Percentiles rank a stretch among this genome's conserved stretches.
Conservation (phyloP, 176 grass and related monocot genomes). For the Calamus simplicifolius region DNA sequence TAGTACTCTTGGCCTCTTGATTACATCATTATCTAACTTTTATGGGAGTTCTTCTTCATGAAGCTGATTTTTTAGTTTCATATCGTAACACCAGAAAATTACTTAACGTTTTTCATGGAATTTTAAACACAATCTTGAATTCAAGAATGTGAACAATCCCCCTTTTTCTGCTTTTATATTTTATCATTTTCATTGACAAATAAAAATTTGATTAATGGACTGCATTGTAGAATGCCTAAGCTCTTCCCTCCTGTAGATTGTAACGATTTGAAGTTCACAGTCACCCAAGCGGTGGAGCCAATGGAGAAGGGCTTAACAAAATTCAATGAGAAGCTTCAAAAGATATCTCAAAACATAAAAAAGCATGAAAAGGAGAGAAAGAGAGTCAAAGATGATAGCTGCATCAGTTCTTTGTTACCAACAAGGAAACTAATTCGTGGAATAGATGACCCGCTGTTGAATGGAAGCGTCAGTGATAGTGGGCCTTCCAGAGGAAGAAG, state of each 20-base stretch:
- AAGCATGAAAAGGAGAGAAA: conserved; percentile 53
- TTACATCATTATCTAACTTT: too few species aligned
- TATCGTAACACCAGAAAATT: too few species aligned
- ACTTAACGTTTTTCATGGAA: too few species aligned
- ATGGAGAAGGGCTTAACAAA: conserved; percentile 41
- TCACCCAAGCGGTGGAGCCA: conserved; percentile 75
- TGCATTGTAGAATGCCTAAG: too few species aligned
- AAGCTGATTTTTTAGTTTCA: too few species aligned
- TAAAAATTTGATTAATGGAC: too few species aligned
- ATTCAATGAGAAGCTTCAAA: conserved; percentile 75
- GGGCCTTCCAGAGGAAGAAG: conserved; percentile 31
- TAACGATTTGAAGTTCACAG: conserved; percentile 94
- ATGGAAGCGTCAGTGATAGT: conserved; percentile 68
- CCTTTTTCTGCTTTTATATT: too few species aligned
- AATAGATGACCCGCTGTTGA: conserved; percentile 77
- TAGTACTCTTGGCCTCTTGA: too few species aligned
- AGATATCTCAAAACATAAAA: conserved; percentile 81
- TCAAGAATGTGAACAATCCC: too few species aligned
- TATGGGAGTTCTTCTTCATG: too few species aligned
- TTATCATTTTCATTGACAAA: too few species aligned
- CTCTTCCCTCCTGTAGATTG: conserved; percentile 34
- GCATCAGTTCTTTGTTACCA: conserved; percentile 37
- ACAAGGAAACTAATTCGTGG: conserved; percentile 54
- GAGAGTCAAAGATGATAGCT: conserved; percentile 67
- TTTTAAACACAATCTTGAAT: too few species aligned